A percentile compares a stretch with the other conserved stretches of the same genome.
phyloP scores from a whole-genome alignment of 164 flowering plant genomes.

The Aristolochia californica region DNA sequence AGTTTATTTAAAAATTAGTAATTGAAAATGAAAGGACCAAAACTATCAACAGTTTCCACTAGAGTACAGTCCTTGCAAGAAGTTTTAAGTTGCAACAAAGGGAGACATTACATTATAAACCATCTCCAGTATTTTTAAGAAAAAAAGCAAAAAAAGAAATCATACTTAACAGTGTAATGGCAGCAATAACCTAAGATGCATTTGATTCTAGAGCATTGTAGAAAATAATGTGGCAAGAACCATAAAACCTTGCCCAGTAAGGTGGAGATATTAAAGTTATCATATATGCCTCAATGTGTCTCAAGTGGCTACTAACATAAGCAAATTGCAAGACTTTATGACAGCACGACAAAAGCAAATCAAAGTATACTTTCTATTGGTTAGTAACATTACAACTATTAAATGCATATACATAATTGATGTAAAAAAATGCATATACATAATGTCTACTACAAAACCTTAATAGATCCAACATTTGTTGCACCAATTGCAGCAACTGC shows the following conservation, averaged over 20 bases:
- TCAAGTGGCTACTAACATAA: too few relatives aligned
- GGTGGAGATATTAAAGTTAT: too few relatives aligned
- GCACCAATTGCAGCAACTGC: constrained; percentile 95
- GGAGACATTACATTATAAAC: too few relatives aligned
- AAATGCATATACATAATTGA: background rate
- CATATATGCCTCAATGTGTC: too few relatives aligned
- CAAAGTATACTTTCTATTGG: background rate
- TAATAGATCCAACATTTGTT: constrained; percentile 88
- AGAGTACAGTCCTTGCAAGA: background rate
- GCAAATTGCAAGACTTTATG: background rate
- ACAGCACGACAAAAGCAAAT: background rate
- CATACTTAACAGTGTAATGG: too few relatives aligned
- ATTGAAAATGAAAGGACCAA: background rate
- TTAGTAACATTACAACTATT: background rate
- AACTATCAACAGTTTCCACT: background rate
- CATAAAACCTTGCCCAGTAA: too few relatives aligned
- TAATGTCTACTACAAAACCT: constrained; percentile 28
- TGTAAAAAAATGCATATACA: background rate
- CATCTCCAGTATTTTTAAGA: too few relatives aligned
- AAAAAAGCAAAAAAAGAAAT: too few relatives aligned
- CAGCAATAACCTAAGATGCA: too few relatives aligned
- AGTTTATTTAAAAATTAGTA: background rate
- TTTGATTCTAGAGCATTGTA: too few relatives aligned
- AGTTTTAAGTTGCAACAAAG: too few relatives aligned
- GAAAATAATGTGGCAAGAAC: too few relatives aligned